Evolutionary conservation across 108 stramenopile genomes (phyloP).

Genomic region (Pseudonitzschia multistriata): DNA sequence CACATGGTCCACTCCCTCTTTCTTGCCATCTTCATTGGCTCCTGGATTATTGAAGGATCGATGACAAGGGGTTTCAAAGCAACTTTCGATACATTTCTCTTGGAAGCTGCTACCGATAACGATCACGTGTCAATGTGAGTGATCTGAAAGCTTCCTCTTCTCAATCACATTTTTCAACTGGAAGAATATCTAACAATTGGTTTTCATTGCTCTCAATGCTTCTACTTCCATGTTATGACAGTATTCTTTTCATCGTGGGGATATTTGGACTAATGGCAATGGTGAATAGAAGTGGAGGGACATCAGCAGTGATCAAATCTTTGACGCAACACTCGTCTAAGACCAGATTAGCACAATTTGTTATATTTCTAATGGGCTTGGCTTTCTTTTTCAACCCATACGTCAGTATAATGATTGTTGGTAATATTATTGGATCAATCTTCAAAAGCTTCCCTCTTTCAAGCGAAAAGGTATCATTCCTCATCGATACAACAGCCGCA

Average conservation of each 20-base stretch:
- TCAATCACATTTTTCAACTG: not conserved
- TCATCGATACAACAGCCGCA: constrained; percentile 57
- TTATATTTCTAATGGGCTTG: constrained; percentile 37
- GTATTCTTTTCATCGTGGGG: constrained; percentile 47
- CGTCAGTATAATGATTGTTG: constrained; percentile 55
- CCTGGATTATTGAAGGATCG: constrained; percentile 48
- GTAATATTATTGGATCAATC: constrained; percentile 47
- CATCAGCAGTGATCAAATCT: constrained; percentile 34
- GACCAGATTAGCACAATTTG: constrained; percentile 40
- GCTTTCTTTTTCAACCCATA: constrained; percentile 61
- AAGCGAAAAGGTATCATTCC: constrained; percentile 59
- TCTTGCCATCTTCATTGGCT: constrained; percentile 55
- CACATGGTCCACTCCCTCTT: constrained; percentile 26
- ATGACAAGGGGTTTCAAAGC: constrained; percentile 44
- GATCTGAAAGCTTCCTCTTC: not conserved
- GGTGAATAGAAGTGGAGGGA: constrained; percentile 55
- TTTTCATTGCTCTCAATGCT: not conserved
- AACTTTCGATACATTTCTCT: constrained; percentile 48
- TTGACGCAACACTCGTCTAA: constrained; percentile 38
- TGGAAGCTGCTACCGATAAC: constrained; percentile 28
- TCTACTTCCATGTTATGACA: not conserved
- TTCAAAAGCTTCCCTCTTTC: constrained; percentile 45
- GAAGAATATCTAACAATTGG: not conserved
- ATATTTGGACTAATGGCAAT: constrained; percentile 55
- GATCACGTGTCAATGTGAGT: constrained; percentile 39